These are phyloP conservation scores for Parastagonospora avenae DNA, from an alignment of 2,329 filamentous ascomycete species.

Conservation along the genomic window DNA sequence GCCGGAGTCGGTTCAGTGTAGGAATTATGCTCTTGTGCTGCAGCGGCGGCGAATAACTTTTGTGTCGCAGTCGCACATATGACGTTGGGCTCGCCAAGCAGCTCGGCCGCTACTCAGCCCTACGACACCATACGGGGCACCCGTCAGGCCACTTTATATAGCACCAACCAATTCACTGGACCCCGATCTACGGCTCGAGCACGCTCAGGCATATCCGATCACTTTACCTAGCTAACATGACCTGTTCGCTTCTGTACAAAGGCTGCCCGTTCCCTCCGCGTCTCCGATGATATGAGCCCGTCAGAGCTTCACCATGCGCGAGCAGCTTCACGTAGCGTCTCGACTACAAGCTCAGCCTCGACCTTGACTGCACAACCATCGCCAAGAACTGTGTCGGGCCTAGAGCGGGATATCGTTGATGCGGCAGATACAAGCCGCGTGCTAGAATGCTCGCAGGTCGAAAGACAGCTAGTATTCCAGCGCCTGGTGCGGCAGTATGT, in stretches of 20 bases:
- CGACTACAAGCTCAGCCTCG: neutral
- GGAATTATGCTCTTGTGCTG: neutral
- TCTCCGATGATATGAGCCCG: slow-evolving; percentile 31
- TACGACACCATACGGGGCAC: slow-evolving; percentile 1
- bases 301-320: slow-evolving; percentile 10
- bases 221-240: too few relatives aligned
- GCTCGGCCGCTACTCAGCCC: slow-evolving; percentile 17
- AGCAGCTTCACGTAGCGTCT: neutral
- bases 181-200: too few relatives aligned
- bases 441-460: slow-evolving; percentile 34
- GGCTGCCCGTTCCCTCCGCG: neutral
- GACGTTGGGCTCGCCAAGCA: slow-evolving; percentile 15
- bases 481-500: slow-evolving; percentile 37
- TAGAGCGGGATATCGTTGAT: slow-evolving; percentile 15
- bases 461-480: slow-evolving; percentile 39
- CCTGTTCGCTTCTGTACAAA: neutral
- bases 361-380: neutral
- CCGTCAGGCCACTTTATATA: neutral
- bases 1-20: neutral
- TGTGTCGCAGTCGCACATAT: slow-evolving; percentile 5
- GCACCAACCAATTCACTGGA: too few relatives aligned
- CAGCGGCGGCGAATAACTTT: slow-evolving; percentile 16
- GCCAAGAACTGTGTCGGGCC: neutral
- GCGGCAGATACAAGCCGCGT: slow-evolving; percentile 34
- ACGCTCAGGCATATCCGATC: too few relatives aligned